A percentile compares a stretch with the other conserved stretches of the same genome.
These are phyloP conservation scores for Coprinopsis cinerea DNA, from an alignment of 768 basidiomycete genomes.

Conservation along the genomic window DNA sequence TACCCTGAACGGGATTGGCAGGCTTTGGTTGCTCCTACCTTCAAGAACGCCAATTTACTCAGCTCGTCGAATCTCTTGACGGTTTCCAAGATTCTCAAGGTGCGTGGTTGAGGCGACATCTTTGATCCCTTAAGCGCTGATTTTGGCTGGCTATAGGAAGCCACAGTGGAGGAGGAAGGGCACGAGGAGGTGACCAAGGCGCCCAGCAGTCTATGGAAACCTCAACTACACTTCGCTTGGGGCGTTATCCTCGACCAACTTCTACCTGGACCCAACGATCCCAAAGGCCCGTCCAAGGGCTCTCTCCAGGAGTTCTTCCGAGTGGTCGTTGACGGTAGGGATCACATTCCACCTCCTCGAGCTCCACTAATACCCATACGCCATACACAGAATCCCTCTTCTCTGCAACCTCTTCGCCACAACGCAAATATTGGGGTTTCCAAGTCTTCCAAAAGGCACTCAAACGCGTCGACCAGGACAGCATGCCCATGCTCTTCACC, in stretches of 20 bases:
- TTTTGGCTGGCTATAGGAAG: slow-evolving; percentile 47
- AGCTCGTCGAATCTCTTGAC: slow-evolving; percentile 63
- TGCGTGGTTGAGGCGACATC: slow-evolving; percentile 21
- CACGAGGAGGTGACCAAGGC: slow-evolving; percentile 41
- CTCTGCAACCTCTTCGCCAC: slow-evolving; percentile 72
- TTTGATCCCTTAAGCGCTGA: slow-evolving; percentile 1
- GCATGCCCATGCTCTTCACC: slow-evolving; percentile 84
- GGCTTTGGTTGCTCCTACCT: slow-evolving; percentile 56
- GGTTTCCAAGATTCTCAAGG: slow-evolving; percentile 79
- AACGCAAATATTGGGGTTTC: slow-evolving; percentile 97
- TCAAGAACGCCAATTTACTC: slow-evolving; percentile 71
- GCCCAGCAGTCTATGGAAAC: slow-evolving; percentile 67
- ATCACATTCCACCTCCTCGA: not conserved
- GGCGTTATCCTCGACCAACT: slow-evolving; percentile 72
- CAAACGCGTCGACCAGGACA: slow-evolving; percentile 53
- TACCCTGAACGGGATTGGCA: slow-evolving; percentile 66
- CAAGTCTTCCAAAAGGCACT: slow-evolving; percentile 81
- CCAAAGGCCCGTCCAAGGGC: slow-evolving; percentile 37
- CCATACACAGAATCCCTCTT: slow-evolving; percentile 71
- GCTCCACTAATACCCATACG: not conserved
- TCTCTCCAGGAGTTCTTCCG: slow-evolving; percentile 90
- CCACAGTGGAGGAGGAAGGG: slow-evolving; percentile 49
- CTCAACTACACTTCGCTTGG: slow-evolving; percentile 92
- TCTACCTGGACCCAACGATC: slow-evolving; percentile 41
- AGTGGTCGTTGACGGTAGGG: slow-evolving; percentile 83